Evolutionary conservation across 352 stramenopile genomes (phyloP), one percentile per base, ranked within the genome.

Genomic region (Phytopythium vexans): DNA sequence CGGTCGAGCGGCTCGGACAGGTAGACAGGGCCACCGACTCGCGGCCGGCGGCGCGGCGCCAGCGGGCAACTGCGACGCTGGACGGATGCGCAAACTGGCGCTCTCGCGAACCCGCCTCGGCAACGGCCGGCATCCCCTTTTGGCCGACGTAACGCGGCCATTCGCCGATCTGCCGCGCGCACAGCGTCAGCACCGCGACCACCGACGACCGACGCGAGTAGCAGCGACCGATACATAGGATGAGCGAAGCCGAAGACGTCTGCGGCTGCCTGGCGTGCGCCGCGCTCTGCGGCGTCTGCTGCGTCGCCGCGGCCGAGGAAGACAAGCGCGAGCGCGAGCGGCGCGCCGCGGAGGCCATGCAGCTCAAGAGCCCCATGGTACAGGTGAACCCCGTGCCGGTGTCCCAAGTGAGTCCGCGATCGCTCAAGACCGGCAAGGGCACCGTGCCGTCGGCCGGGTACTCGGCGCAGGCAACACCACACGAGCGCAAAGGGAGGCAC

Each of bases 321-420:
- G 82, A 88, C 59, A 90, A 92, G 68, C 69, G 78, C 4, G 82
- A 92, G 54, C 79, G 82, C 6, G 82, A 89, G 56, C 75, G 77
- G 35, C 68, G 64, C 2, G 78, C 62, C 16, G 66, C 59, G 1
- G 67, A 64, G 31, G 60, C 62, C 32, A 52, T 66, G 2, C 60
- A 75, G 32, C 52, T 86, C 50, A 92, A 86, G 60, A 77, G 64
- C 31, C 75, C 73, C 6, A 37, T 21, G 21, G 52, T 76, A n/a
- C 61, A 84, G 42, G 67, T 90, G 34, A 86, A 87, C 43, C 82
- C 82, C 15, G 76, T 90, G 39, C 56, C 67, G 3, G 77, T 92
- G 38, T 46, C 65, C n/a, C 40, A n/a, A n/a, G 51, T 50, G 8
- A 50, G 51, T 27, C 48, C 48, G 48, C 48, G 48, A 16, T 21